These are phyloP conservation scores for Fusarium subglutinans DNA, from an alignment of 2,329 filamentous ascomycete species.

Conservation along the genomic window DNA sequence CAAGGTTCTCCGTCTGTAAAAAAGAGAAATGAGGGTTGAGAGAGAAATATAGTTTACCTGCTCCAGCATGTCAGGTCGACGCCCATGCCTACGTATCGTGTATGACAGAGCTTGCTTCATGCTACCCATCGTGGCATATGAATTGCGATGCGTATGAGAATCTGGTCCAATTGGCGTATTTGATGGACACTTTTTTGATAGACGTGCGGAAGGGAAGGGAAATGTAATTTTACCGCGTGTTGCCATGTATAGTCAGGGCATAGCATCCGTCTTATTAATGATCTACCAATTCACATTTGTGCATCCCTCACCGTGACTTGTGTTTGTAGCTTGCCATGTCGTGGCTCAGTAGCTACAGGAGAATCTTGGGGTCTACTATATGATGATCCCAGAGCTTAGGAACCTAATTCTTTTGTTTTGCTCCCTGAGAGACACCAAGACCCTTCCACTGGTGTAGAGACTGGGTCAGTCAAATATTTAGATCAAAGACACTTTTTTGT, in stretches of 20 bases:
- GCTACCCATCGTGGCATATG: constrained; percentile 26
- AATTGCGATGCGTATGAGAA: constrained; percentile 27
- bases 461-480: neutral
- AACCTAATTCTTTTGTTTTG: too few species aligned
- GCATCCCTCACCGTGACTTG: neutral
- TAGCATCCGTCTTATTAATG: constrained; percentile 45
- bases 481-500: too few species aligned
- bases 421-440: too few species aligned
- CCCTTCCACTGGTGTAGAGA: neutral
- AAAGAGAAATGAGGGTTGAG: constrained; percentile 12
- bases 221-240: constrained; percentile 55
- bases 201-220: constrained; percentile 48
- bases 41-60: constrained; percentile 23
- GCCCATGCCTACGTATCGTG: constrained; percentile 11
- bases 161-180: constrained; percentile 38
- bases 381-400: too few species aligned
- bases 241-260: constrained; percentile 49
- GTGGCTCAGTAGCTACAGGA: too few species aligned
- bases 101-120: constrained; percentile 25
- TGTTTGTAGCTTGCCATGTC: neutral
- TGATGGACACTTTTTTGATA: constrained; percentile 47
- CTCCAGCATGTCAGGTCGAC: constrained; percentile 14
- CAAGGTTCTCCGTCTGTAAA: constrained; percentile 85
- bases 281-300: constrained; percentile 40
- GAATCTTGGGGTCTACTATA: neutral